Base-by-base conservation (phyloP, 768 basidiomycete genomes). In the Ramaria rubella region DNA sequence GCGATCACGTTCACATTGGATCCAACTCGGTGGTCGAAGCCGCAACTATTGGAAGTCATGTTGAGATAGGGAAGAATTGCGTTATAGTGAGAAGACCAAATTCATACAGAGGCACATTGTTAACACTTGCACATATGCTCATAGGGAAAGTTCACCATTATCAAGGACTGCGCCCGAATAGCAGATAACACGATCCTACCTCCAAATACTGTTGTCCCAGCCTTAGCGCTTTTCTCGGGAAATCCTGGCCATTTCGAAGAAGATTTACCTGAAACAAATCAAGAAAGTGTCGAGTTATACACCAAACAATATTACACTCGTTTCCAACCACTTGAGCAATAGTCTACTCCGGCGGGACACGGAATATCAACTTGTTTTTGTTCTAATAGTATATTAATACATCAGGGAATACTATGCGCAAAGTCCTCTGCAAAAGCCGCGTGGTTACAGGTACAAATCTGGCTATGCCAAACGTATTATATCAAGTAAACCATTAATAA, bases 121-220 rank as follows among this genome's bases (percentile, higher is more conserved):
- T n/a, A n/a, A n/a, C n/a, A n/a, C n/a, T n/a, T n/a, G n/a, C n/a
- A 49, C n/a, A 38, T 34, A 17, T 19, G 14, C 43, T 15, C 45
- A 15, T 63, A 97, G 94, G 94, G 96, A 23, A 94, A 96, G 69
- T 96, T 98, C 64, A 86, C 87, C 0, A 94, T 95, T 57, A 94
- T 97, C 69, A 96, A 97, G 67, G 95, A 98, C 65, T 94, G 94
- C 62, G 90, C 88, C 3, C 85, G 82, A 59, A 84, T 99, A 23
- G 86, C 86, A 27, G 94, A 97, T 68, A 87, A 88, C 61, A 89
- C 92, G 0, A 82, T 98, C 34, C 73, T 98, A 14, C 90, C 94
- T 1, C 87, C 93, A 3, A 94, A 91, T 55, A 94, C 93, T 1
- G 92, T 97, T 48, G 83, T 98, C 9, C 94, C 95, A 1, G 90